Percentiles rank a stretch among this genome's conserved stretches.
phyloP scores from a whole-genome alignment of 2,329 filamentous ascomycete species.

The Penicillium sp. region DNA sequence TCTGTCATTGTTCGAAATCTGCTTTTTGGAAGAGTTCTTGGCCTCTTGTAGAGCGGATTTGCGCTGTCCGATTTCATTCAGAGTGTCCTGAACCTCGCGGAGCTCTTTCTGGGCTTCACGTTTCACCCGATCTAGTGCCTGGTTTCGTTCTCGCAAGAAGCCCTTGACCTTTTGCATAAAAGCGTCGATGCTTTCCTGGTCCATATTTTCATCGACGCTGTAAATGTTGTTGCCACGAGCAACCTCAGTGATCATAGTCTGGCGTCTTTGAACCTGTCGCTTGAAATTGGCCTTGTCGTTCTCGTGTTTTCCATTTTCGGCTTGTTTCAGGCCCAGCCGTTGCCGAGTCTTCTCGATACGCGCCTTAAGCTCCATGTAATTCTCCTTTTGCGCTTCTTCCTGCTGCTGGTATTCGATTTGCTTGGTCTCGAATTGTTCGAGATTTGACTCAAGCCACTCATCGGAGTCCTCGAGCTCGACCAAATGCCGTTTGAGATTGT shows the following conservation, averaged over 20 bases:
- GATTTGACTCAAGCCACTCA: slow-evolving; percentile 66
- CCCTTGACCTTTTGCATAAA: slow-evolving; percentile 79
- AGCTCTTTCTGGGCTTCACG: slow-evolving; percentile 73
- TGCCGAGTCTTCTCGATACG: slow-evolving; percentile 50
- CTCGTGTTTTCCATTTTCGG: slow-evolving; percentile 67
- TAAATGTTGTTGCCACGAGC: slow-evolving; percentile 76
- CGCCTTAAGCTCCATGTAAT: slow-evolving; percentile 64
- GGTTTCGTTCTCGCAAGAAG: slow-evolving; percentile 74
- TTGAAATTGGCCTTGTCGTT: slow-evolving; percentile 88
- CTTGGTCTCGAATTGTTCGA: slow-evolving; percentile 76
- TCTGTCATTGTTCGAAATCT: slow-evolving; percentile 72
- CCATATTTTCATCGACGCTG: slow-evolving; percentile 77
- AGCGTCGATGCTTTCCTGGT: slow-evolving; percentile 68
- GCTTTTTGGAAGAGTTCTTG: slow-evolving; percentile 70
- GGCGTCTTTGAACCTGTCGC: slow-evolving; percentile 70
- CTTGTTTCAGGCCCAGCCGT: slow-evolving; percentile 41
- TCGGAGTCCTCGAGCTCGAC: slow-evolving; percentile 78
- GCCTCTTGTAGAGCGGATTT: slow-evolving; percentile 72
- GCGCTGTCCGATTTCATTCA: slow-evolving; percentile 73
- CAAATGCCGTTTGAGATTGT: slow-evolving; percentile 69
- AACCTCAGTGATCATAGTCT: slow-evolving; percentile 73
- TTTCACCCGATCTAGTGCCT: slow-evolving; percentile 71
- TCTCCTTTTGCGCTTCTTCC: slow-evolving; percentile 60
- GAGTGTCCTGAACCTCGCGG: slow-evolving; percentile 66
- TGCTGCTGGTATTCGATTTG: slow-evolving; percentile 66